phyloP scores from a whole-genome alignment of 768 basidiomycete genomes.

The Boletus coccyginus region DNA sequence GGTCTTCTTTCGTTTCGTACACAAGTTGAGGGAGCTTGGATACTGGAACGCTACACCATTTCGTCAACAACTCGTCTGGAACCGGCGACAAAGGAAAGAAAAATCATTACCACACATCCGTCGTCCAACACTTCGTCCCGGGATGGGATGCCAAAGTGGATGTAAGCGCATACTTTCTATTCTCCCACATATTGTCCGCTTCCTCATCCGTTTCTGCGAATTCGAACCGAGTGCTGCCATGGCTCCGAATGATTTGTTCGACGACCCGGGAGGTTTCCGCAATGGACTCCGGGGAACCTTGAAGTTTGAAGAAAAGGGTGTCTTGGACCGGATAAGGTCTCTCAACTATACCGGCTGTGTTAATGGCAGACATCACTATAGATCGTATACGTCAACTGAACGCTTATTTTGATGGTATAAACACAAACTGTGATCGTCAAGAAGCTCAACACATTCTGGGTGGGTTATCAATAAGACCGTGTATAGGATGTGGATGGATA shows the following conservation, averaged over 20 bases:
- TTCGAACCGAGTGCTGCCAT: conserved; percentile 66
- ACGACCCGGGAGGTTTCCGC: conserved; percentile 57
- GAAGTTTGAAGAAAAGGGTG: conserved; percentile 89
- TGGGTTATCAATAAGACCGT: not conserved
- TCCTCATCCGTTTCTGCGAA: conserved; percentile 75
- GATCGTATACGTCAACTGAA: not conserved
- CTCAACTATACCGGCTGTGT: conserved; percentile 59
- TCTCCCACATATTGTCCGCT: conserved; percentile 77
- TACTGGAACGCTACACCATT: conserved; percentile 55
- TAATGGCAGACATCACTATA: conserved; percentile 76
- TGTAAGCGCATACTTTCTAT: conserved; percentile 81
- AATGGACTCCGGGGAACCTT: conserved; percentile 65
- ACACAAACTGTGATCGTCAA: conserved; percentile 68
- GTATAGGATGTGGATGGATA: not conserved
- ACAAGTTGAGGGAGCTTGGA: conserved; percentile 68
- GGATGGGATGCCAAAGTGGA: conserved; percentile 64
- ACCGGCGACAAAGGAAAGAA: not conserved
- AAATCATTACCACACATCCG: conserved; percentile 76
- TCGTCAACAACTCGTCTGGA: not conserved
- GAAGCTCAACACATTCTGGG: conserved; percentile 82
- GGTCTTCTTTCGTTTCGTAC: conserved; percentile 76
- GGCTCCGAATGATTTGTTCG: conserved; percentile 58
- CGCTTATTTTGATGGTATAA: not conserved
- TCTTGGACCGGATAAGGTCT: conserved; percentile 66
- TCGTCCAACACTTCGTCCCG: conserved; percentile 74